Conservation (phyloP, 2,329 filamentous ascomycete species). For the Aspergillus pseudotamarii region DNA sequence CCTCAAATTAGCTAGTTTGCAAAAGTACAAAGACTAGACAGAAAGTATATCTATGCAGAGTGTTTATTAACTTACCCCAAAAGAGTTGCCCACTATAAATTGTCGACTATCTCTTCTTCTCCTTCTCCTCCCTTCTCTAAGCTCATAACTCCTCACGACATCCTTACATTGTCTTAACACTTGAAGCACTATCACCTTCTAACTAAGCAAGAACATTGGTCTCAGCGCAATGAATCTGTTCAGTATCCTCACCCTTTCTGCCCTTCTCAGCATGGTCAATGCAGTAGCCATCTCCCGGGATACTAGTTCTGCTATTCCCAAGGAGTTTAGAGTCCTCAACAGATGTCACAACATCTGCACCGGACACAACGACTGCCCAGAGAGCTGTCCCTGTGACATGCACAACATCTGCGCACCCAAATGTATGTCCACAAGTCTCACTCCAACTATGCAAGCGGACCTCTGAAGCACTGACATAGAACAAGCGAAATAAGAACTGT, state of each 20-base stretch:
- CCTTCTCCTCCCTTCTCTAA: neutral
- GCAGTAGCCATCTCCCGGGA: constrained; percentile 4
- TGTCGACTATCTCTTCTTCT: neutral
- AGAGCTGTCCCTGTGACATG: constrained; percentile 6
- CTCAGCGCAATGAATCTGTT: constrained; percentile 12
- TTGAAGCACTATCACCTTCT: neutral
- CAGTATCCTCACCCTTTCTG: constrained; percentile 1
- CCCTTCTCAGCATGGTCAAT: constrained; percentile 2
- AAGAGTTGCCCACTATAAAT: neutral
- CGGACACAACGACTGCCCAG: constrained; percentile 7
- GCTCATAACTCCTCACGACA: neutral
- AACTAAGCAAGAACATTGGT: neutral
- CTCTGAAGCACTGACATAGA: neutral
- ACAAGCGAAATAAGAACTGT: neutral
- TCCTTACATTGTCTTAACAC: neutral
- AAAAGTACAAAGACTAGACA: neutral
- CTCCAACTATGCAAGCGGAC: neutral
- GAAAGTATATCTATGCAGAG: neutral
- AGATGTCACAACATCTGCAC: constrained; percentile 13
- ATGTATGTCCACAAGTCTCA: neutral
- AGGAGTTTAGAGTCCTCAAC: neutral
- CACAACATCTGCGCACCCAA: constrained; percentile 9
- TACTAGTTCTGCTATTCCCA: neutral
- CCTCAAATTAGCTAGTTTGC: neutral
- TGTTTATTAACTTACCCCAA: neutral